Percentiles rank a stretch among this genome's conserved stretches.
phyloP scores from a whole-genome alignment of 139 green algal species.

The Chlorella sp. region DNA sequence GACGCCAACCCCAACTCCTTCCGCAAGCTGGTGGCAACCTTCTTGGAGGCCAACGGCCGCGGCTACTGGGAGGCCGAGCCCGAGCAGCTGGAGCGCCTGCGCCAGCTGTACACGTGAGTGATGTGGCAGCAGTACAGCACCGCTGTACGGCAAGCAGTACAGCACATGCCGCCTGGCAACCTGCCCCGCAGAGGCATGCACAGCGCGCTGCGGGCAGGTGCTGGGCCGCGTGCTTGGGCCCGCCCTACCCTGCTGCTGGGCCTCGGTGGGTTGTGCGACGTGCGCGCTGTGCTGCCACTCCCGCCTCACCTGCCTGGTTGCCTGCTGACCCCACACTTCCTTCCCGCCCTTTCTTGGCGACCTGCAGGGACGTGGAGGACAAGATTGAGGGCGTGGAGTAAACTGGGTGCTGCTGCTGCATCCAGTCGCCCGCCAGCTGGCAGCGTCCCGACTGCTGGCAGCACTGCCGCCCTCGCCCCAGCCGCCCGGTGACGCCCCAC shows the following conservation, averaged over 20 bases:
- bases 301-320: neutral
- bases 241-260: too few relatives aligned
- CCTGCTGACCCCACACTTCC: neutral
- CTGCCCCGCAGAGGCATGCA: too few relatives aligned
- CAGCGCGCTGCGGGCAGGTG: neutral
- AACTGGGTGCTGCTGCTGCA: neutral
- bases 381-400: conserved; percentile 99
- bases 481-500: too few relatives aligned
- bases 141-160: conserved; percentile 2
- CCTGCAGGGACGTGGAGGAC: conserved; percentile 89
- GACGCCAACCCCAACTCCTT: conserved; percentile 98
- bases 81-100: conserved; percentile 94
- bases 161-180: neutral
- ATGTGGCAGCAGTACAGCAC: too few relatives aligned
- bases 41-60: conserved; percentile 98
- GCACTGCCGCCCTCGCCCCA: neutral
- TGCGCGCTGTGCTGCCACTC: neutral
- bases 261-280: too few relatives aligned
- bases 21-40: conserved; percentile 93
- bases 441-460: neutral
- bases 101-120: conserved; percentile 85
- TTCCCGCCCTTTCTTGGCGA: conserved; percentile 38
- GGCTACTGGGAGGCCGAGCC: conserved; percentile 95
- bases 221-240: too few relatives aligned
- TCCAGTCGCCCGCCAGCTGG: neutral